These are phyloP conservation scores for Botrytis paeoniae DNA, from an alignment of 2,329 filamentous ascomycete species.

Conservation along the genomic window DNA sequence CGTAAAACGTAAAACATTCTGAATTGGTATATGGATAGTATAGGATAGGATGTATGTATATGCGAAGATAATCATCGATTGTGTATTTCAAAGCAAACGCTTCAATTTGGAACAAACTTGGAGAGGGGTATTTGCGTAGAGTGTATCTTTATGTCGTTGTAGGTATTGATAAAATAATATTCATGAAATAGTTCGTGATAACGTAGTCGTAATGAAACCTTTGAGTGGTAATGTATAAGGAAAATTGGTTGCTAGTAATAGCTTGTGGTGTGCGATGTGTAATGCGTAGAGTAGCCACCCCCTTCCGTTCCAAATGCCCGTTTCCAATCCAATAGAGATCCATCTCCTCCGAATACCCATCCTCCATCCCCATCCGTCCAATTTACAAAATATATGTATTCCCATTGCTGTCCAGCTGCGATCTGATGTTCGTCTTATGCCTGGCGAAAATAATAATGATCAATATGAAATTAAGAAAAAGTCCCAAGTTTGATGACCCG, in stretches of 20 bases:
- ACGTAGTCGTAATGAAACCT: conserved; percentile 17
- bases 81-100: conserved; percentile 16
- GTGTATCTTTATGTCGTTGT: neutral
- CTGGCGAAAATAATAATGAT: conserved; percentile 12
- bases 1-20: conserved; percentile 9
- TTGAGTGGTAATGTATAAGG: conserved; percentile 9
- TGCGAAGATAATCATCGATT: conserved; percentile 16
- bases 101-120: conserved; percentile 19
- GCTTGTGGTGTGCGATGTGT: conserved; percentile 15
- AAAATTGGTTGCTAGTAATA: conserved; percentile 21
- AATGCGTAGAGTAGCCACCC: conserved; percentile 2
- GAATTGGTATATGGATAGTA: conserved; percentile 1
- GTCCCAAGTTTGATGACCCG: conserved; percentile 19
- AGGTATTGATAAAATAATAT: conserved; percentile 12
- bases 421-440: conserved; percentile 20
- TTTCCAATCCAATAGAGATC: conserved; percentile 17
- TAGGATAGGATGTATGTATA: conserved; percentile 1
- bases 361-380: conserved; percentile 6
- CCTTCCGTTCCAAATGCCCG: conserved; percentile 12
- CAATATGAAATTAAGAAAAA: conserved; percentile 18
- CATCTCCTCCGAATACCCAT: conserved; percentile 13
- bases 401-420: conserved; percentile 20
- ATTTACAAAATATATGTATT: conserved; percentile 18
- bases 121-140: conserved; percentile 11
- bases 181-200: conserved; percentile 22